phyloP scores from a whole-genome alignment of 1,284 basidiomycete genomes.

The Cutaneotrichosporon cyanovorans region DNA sequence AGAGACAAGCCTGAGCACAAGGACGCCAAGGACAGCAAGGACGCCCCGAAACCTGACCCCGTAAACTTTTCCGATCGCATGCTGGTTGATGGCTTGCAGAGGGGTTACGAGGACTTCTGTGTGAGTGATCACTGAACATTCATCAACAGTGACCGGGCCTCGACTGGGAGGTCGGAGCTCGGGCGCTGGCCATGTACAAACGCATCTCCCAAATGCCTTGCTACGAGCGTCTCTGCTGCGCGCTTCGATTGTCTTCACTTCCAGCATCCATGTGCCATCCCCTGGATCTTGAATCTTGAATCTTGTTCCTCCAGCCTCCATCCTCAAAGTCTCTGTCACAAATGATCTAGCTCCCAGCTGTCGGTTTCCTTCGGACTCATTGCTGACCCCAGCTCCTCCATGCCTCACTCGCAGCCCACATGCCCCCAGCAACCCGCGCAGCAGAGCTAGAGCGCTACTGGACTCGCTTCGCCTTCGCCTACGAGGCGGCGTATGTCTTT shows the following conservation, averaged over 20 bases:
- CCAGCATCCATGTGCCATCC: background rate
- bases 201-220: no score
- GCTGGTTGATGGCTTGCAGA: conserved; percentile 25
- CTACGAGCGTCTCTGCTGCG: no score
- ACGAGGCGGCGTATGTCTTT: conserved; percentile 24
- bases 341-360: no score
- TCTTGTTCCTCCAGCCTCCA: no score
- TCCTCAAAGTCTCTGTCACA: no score
- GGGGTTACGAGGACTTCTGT: conserved; percentile 38
- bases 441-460: conserved; percentile 33
- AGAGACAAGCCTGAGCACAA: background rate
- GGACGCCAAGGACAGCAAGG: conserved; percentile 8
- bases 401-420: conserved; percentile 18
- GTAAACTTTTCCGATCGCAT: conserved; percentile 27
- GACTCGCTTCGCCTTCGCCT: conserved; percentile 35
- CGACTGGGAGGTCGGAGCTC: no score
- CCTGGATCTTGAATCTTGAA: no score
- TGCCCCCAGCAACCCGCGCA: conserved; percentile 13
- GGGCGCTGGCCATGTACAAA: no score
- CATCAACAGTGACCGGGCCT: no score
- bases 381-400: conserved; percentile 26
- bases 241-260: conserved; percentile 10
- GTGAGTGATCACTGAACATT: no score
- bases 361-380: background rate
- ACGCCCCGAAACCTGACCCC: conserved; percentile 5